Evolutionary conservation across 306 rosid genomes (phyloP), one percentile per base, ranked within the genome.

Genomic region (Ziziphus jujuba): DNA sequence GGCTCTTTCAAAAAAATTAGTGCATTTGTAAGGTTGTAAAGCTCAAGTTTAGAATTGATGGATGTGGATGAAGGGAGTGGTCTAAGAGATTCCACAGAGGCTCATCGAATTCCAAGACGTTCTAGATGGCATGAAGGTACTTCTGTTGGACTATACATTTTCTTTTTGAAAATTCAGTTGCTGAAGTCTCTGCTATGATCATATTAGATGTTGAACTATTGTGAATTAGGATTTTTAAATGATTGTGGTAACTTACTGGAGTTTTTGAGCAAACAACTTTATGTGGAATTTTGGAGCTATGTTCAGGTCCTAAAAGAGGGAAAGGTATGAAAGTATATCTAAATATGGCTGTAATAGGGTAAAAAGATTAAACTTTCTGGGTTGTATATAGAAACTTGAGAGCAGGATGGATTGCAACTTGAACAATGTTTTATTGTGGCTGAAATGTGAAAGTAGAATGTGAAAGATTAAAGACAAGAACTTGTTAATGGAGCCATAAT

Each of bases 1-100:
- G 33, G 54, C 48, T 48, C 21, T 49, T 71, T 28, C 45, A 21
- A 28, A 53, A n/a, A 23, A 25, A 69, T 52, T 40, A 25, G 33
- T 28, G 49, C 56, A 20, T 28, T 40, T 23, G 40, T 61, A 74
- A 65, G 34, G 69, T 47, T 69, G 61, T 12, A 20, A 55, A 53
- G 61, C 59, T 24, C 66, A 54, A 70, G 55, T 56, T 40, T 63
- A 56, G 47, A 67, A 23, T 38, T 60, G 59, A 79, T 79, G 84
- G 84, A 65, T 19, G 73, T 71, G 72, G 72, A 71, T 7, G 72
- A 47, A 38, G 60, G 68, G 19, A 72, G 65, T 52, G n/a, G 48
- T 63, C 34, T 65, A 24, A n/a, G 20, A 51, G 50, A 13, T 43
- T 11, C 69, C 13, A 40, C 8, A 56, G 20, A 14, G 21, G 20